Conservation (phyloP, 2,329 filamentous ascomycete species). For the Myriosclerotinia curreyana region DNA sequence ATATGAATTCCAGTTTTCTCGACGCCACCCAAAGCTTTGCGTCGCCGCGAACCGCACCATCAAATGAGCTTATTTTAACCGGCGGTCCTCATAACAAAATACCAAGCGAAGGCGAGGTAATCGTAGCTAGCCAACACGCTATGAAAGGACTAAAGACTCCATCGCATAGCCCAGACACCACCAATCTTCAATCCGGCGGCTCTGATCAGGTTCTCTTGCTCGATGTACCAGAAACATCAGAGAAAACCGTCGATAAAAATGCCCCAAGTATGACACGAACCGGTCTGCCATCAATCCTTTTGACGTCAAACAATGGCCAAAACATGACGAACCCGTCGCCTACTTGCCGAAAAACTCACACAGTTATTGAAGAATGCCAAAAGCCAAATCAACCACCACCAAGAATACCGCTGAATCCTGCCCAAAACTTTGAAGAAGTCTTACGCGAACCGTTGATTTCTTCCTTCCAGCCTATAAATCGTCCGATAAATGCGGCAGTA, state of each 20-base stretch:
- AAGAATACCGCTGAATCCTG: not conserved
- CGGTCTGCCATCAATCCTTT: not conserved
- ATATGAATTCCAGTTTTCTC: too few species aligned
- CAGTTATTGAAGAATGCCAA: not conserved
- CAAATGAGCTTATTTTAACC: not conserved
- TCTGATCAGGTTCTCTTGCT: not conserved
- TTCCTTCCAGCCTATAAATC: conserved; percentile 6
- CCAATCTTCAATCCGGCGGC: not conserved
- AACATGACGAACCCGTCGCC: not conserved
- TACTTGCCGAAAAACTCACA: not conserved
- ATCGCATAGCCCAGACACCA: not conserved
- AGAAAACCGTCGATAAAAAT: not conserved
- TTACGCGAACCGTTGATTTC: not conserved
- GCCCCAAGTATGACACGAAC: not conserved
- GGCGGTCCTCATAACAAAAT: not conserved
- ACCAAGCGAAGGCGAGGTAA: not conserved
- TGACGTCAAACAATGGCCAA: not conserved
- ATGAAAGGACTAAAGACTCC: not conserved
- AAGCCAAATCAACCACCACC: not conserved
- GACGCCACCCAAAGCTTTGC: not conserved
- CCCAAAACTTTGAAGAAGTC: not conserved
- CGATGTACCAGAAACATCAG: not conserved
- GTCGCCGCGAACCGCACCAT: not conserved
- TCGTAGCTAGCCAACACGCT: not conserved
- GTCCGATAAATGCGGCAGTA: not conserved